These are phyloP conservation scores for Silene vulgaris DNA, from an alignment of 179 eudicot species.

Conservation along the genomic window DNA sequence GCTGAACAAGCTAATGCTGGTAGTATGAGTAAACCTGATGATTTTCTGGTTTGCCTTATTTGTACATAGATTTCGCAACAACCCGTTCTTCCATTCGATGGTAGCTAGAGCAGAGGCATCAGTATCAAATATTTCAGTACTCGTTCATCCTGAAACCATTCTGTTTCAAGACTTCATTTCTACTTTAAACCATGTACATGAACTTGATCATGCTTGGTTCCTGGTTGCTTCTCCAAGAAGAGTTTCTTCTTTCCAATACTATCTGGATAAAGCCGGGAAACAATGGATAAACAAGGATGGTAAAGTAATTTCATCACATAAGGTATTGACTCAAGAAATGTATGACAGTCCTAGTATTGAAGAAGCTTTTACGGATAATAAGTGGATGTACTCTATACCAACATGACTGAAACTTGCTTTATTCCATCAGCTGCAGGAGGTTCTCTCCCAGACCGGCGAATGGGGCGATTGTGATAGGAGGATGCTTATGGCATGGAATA, in stretches of 20 bases:
- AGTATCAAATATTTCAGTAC: conserved; percentile 56
- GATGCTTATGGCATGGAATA: conserved; percentile 89
- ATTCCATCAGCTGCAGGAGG: conserved; percentile 73
- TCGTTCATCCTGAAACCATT: conserved; percentile 69
- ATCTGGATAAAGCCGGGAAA: conserved; percentile 48
- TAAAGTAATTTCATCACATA: conserved; percentile 32
- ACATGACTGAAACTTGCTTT: conserved; percentile 27
- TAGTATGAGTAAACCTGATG: conserved; percentile 10
- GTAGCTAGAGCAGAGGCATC: conserved; percentile 77
- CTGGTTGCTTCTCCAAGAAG: conserved; percentile 54
- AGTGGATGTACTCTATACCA: conserved; percentile 10
- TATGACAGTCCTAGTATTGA: background rate
- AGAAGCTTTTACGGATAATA: conserved; percentile 10
- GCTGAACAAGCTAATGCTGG: background rate
- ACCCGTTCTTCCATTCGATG: conserved; percentile 91
- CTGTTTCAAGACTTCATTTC: conserved; percentile 63
- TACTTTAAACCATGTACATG: conserved; percentile 49
- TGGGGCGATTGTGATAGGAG: conserved; percentile 42
- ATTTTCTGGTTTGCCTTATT: conserved; percentile 18
- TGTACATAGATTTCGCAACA: conserved; percentile 53
- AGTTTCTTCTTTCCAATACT: conserved; percentile 51
- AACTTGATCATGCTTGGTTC: conserved; percentile 88
- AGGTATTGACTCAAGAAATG: conserved; percentile 44
- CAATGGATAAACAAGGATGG: conserved; percentile 60
- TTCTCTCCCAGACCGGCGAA: conserved; percentile 36